Evolutionary conservation across 352 stramenopile genomes (phyloP).

Genomic region (Pythium angustatum): DNA sequence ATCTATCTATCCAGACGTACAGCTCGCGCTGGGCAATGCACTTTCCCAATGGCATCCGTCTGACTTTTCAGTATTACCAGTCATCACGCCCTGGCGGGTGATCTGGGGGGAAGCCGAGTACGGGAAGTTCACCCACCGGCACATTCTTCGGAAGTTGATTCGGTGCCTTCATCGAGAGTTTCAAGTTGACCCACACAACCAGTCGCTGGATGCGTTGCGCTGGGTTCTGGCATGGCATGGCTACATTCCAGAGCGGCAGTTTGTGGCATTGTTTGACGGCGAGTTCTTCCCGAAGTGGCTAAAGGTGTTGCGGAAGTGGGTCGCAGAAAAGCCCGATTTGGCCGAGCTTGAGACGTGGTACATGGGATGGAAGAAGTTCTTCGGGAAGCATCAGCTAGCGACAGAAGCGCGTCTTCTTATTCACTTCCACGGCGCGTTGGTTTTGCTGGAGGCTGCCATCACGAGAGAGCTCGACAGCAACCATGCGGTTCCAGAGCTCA

Average conservation of each 20-base stretch:
- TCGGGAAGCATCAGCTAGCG: conserved; percentile 61
- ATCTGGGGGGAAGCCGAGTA: conserved; percentile 83
- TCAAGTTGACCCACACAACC: conserved; percentile 67
- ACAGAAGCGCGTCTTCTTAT: conserved; percentile 62
- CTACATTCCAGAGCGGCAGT: conserved; percentile 67
- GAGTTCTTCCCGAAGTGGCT: conserved; percentile 93
- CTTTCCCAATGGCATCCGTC: conserved; percentile 84
- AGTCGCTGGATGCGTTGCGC: conserved; percentile 63
- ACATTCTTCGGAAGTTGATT: conserved; percentile 76
- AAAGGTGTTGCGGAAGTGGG: conserved; percentile 78
- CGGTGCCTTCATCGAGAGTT: conserved; percentile 84
- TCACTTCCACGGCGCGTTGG: conserved; percentile 75
- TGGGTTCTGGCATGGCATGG: conserved; percentile 80
- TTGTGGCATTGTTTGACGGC: conserved; percentile 84
- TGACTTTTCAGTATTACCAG: conserved; percentile 58
- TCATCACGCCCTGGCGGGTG: conserved; percentile 69
- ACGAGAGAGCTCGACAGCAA: conserved; percentile 18
- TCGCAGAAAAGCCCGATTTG: conserved; percentile 47
- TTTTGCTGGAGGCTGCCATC: conserved; percentile 60
- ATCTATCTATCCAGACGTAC: conserved; percentile 70
- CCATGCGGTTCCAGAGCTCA: conserved; percentile 48
- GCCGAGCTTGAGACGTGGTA: conserved; percentile 84
- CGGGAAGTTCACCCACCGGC: conserved; percentile 80
- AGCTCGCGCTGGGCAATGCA: conserved; percentile 53
- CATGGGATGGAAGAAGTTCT: conserved; percentile 81